Evolutionary conservation across 371 early-diverging fungal genomes (phyloP).

Genomic region (Chytridium lagenaria): DNA sequence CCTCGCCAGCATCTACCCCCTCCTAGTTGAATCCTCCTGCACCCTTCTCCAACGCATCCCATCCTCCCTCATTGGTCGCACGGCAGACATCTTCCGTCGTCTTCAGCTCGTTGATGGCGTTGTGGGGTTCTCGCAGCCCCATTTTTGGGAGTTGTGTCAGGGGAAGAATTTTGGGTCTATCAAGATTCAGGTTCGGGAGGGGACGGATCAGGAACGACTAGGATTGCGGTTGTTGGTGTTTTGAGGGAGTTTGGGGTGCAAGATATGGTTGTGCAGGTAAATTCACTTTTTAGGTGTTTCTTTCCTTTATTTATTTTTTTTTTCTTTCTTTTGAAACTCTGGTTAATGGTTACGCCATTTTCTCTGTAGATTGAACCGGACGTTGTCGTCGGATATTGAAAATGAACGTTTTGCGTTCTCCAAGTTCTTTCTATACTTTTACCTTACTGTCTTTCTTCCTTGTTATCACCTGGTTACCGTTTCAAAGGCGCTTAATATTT

Average conservation of each 20-base stretch:
- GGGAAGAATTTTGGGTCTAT: conserved; percentile 47
- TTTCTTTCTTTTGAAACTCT: conserved; percentile 38
- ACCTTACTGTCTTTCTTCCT: no score
- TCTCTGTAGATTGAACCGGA: no score
- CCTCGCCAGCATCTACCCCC: conserved; percentile 82
- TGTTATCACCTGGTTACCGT: no score
- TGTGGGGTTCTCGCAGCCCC: conserved; percentile 43
- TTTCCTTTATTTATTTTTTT: background rate
- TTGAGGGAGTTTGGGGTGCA: conserved; percentile 45
- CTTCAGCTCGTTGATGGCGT: conserved; percentile 45
- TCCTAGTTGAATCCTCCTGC: conserved; percentile 72
- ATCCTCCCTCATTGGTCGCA: conserved; percentile 21
- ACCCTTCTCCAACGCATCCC: conserved; percentile 52
- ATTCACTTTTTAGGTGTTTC: background rate
- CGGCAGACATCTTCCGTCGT: conserved; percentile 36
- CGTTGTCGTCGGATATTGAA: no score
- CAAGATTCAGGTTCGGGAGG: conserved; percentile 40
- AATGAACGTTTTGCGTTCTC: no score
- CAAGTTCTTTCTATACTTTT: no score
- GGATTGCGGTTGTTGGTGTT: conserved; percentile 36
- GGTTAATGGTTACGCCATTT: no score
- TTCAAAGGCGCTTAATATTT: no score
- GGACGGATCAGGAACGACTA: conserved; percentile 37
- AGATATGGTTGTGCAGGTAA: conserved; percentile 47
- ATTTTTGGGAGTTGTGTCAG: conserved; percentile 54